Evolutionary conservation across 2,329 filamentous ascomycete species (phyloP).

Genomic region (Passalora sequoiae): DNA sequence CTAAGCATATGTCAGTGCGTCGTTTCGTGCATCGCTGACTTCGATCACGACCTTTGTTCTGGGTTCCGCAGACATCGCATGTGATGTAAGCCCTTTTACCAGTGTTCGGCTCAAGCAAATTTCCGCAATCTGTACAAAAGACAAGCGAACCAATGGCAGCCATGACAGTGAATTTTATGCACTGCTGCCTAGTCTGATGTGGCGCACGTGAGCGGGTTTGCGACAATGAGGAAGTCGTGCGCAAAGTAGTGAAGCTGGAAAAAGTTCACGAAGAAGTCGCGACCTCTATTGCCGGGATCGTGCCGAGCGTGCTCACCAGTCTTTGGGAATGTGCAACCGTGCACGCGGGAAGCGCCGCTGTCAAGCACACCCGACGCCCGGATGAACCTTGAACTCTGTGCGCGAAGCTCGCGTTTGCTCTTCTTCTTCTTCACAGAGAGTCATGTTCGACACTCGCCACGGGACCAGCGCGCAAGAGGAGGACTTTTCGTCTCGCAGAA

Average conservation of each 20-base stretch:
- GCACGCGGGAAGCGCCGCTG: too few relatives aligned
- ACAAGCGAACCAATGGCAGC: slow-evolving; percentile 83
- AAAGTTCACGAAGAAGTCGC: slow-evolving; percentile 2
- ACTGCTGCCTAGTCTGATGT: neutral
- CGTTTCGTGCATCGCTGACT: neutral
- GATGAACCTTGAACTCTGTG: too few relatives aligned
- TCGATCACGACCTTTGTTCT: slow-evolving; percentile 85
- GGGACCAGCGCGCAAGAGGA: too few relatives aligned
- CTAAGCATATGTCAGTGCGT: slow-evolving; percentile 39
- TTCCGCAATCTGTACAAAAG: slow-evolving; percentile 90
- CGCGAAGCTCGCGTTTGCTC: too few relatives aligned
- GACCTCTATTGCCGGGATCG: too few relatives aligned
- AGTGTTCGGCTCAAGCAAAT: slow-evolving; percentile 75
- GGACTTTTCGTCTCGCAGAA: too few relatives aligned
- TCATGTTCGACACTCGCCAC: too few relatives aligned
- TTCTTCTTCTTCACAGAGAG: too few relatives aligned
- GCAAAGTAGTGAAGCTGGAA: slow-evolving; percentile 6
- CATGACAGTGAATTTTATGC: slow-evolving; percentile 50
- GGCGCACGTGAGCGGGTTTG: slow-evolving; percentile 1
- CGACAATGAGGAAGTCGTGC: slow-evolving; percentile 10
- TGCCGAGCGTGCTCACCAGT: too few relatives aligned
- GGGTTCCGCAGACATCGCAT: slow-evolving; percentile 80
- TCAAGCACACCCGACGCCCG: too few relatives aligned
- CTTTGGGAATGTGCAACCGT: slow-evolving; percentile 2
- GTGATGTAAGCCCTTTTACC: slow-evolving; percentile 69